A percentile compares a stretch with the other conserved stretches of the same genome.
Evolutionary conservation across 805 yeast species (phyloP).

Genomic region (Myxozyma neglecta): DNA sequence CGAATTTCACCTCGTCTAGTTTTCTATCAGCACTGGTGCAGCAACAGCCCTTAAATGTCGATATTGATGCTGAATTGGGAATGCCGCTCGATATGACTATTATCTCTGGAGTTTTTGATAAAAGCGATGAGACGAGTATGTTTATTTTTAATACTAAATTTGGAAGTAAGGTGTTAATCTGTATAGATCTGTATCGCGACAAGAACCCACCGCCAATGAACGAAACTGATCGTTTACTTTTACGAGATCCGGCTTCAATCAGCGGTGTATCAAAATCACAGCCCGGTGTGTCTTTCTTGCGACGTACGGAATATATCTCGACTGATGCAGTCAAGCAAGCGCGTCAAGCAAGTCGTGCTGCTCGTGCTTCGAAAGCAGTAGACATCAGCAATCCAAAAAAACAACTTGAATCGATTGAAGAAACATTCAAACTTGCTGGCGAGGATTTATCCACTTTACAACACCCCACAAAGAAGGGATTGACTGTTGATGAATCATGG

Average conservation of each 20-base stretch:
- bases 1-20: slow-evolving; percentile 51
- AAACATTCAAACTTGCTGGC: slow-evolving; percentile 64
- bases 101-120: slow-evolving; percentile 67
- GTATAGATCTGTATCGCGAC: slow-evolving; percentile 23
- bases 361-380: slow-evolving; percentile 33
- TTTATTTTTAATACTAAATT: neutral
- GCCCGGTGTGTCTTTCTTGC: slow-evolving; percentile 66
- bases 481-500: slow-evolving; percentile 77
- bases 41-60: slow-evolving; percentile 66
- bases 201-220: slow-evolving; percentile 21
- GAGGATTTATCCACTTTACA: slow-evolving; percentile 46
- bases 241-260: slow-evolving; percentile 73
- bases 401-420: slow-evolving; percentile 70
- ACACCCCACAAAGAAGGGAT: slow-evolving; percentile 76
- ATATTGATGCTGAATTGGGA: slow-evolving; percentile 56
- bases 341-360: slow-evolving; percentile 32
- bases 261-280: slow-evolving; percentile 34
- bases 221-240: slow-evolving; percentile 53
- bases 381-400: slow-evolving; percentile 53
- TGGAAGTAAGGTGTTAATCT: neutral
- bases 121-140: slow-evolving; percentile 48
- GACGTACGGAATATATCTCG: slow-evolving; percentile 92
- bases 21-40: slow-evolving; percentile 73
- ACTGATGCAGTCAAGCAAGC: slow-evolving; percentile 49
- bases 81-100: slow-evolving; percentile 72